Percentiles rank a stretch among this genome's conserved stretches.
Conservation (phyloP, 495 filamentous ascomycete genomes). For the Lasiosphaeris hirsuta region DNA sequence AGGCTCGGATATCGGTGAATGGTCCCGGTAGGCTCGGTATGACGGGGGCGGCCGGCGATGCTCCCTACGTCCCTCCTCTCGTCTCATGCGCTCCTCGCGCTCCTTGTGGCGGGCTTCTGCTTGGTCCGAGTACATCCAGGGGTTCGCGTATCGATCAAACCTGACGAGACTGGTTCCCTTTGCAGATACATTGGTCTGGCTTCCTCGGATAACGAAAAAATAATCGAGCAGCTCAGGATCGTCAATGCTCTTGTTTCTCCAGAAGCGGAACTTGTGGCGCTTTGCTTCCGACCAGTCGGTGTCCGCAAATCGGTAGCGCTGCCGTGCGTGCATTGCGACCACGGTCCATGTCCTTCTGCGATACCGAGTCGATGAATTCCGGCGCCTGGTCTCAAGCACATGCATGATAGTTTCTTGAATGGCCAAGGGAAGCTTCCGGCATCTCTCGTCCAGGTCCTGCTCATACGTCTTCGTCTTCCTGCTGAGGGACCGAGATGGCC, state of each 20-base stretch:
- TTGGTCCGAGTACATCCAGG: constrained; percentile 18
- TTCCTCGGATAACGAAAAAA: constrained; percentile 23
- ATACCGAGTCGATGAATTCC: constrained; percentile 15
- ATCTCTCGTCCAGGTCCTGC: constrained; percentile 23
- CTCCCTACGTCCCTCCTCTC: not conserved
- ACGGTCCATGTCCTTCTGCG: constrained; percentile 25
- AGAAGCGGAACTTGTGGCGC: constrained; percentile 19
- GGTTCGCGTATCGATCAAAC: constrained; percentile 9
- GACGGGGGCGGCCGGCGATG: constrained; percentile 8
- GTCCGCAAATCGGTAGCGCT: constrained; percentile 14
- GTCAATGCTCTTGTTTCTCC: constrained; percentile 20
- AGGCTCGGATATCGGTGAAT: not conserved
- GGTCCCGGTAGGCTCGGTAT: constrained; percentile 4
- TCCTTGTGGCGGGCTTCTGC: constrained; percentile 5
- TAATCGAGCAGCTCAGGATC: constrained; percentile 7
- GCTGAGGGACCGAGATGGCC: constrained; percentile 14
- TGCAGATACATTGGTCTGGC: constrained; percentile 11
- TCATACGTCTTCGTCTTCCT: constrained; percentile 25
- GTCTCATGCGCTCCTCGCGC: constrained; percentile 8
- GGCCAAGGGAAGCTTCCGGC: constrained; percentile 10
- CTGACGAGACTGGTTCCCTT: constrained; percentile 4
- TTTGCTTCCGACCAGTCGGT: constrained; percentile 18
- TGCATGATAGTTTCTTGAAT: constrained; percentile 11
- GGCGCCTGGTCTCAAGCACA: constrained; percentile 15
- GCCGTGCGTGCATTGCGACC: constrained; percentile 16